Evolutionary conservation across 2,329 filamentous ascomycete species (phyloP), one percentile per base, ranked within the genome.

Genomic region (Orbilia oligospora): DNA sequence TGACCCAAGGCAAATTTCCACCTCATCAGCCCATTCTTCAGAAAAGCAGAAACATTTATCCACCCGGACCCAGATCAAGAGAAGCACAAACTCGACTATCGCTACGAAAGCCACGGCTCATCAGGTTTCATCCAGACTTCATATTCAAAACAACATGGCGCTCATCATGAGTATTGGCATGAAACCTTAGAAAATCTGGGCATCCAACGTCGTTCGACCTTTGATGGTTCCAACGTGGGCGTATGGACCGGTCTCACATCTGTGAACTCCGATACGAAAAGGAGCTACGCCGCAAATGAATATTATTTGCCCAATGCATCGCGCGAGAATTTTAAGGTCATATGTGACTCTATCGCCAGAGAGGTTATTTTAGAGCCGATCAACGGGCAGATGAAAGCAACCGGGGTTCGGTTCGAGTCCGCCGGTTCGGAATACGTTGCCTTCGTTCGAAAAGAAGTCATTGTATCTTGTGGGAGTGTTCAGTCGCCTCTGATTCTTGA

Each of bases 401-500:
- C 83, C 8, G 86, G 87, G 6, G 87, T 87, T 14, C 84, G 83
- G 12, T 87, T 88, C 80, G 83, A 80, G 8, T 82, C 84, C 30
- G 82, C 83, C 5, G 85, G 85, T 1, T 78, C 83, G 2, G 56
- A 64, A 44, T 67, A 71, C 20, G 30, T 53, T 38, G 72, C 44
- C 1, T 41, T n/a, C 5, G 72, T 85, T 80, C 9, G 84, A 81
- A 80, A 83, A 65, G 90, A 91, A 80, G 86, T 91, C 10, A 86
- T 92, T 44, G 83, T 92, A 1, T 87, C 87, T 3, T 89, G 89
- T 0, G 90, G 90, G 0, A 87, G 86, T 30, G 84, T 88, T 48
- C 87, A 87, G 81, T 89, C 88, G 9, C 90, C 87, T 4, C 89
- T 88, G 83, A 84, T 89, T 16, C 86, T 88, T n/a, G 89, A 91